These are phyloP conservation scores for Rhodotorula sp. DNA, from an alignment of 1,284 basidiomycete genomes.

Conservation along the genomic window DNA sequence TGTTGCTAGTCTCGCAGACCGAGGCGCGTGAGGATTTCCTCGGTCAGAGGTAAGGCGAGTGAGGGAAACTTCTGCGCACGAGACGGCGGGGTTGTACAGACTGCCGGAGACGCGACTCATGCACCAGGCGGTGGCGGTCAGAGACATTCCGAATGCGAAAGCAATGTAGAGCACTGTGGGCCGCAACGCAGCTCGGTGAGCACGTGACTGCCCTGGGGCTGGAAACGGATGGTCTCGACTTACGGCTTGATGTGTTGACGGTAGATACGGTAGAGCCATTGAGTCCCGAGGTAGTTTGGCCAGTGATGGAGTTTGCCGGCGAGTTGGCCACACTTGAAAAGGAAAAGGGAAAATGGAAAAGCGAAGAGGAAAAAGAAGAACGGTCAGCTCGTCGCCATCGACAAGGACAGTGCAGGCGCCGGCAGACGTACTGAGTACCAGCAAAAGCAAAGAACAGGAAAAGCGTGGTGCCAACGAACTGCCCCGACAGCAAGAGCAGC, in stretches of 20 bases:
- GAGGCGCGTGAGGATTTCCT: not conserved
- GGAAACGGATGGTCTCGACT: constrained; percentile 49
- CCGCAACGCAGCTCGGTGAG: constrained; percentile 52
- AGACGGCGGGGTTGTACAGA: constrained; percentile 67
- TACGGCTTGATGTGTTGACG: constrained; percentile 18
- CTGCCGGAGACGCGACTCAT: constrained; percentile 38
- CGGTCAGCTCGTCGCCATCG: too few relatives aligned
- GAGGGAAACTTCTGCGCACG: not conserved
- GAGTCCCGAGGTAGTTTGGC: not conserved
- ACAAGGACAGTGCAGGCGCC: too few relatives aligned
- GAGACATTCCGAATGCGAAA: constrained; percentile 56
- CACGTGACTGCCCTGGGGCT: too few relatives aligned
- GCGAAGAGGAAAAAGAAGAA: too few relatives aligned
- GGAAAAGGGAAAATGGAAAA: not conserved
- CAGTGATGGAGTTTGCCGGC: constrained; percentile 8
- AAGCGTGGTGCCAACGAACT: not conserved
- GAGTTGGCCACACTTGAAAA: constrained; percentile 11
- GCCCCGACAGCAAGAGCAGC: not conserved
- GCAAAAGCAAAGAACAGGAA: not conserved
- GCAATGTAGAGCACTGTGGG: constrained; percentile 27
- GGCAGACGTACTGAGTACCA: not conserved
- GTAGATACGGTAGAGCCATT: not conserved
- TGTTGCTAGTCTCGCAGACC: not conserved
- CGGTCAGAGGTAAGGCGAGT: not conserved
- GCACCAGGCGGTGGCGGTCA: constrained; percentile 65